Evolutionary conservation across 306 rosid species (phyloP).

Genomic region (Hippophae tibetana): DNA sequence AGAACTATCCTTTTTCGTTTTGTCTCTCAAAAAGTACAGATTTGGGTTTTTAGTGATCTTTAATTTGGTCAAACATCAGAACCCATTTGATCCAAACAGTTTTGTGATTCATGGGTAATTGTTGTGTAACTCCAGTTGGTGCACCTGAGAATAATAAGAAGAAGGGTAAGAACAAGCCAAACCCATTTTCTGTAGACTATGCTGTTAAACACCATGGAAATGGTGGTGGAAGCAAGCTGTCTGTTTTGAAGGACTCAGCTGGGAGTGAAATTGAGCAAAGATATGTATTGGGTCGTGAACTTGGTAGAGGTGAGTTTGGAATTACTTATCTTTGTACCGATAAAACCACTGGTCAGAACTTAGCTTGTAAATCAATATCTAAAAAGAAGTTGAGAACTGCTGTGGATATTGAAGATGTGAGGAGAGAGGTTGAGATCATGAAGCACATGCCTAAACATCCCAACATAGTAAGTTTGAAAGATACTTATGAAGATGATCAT

Average conservation of each 20-base stretch:
- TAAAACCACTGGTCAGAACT: slow-evolving; percentile 34
- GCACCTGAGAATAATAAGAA: slow-evolving; percentile 11
- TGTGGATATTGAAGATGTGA: slow-evolving; percentile 73
- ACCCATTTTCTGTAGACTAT: slow-evolving; percentile 54
- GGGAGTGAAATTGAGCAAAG: slow-evolving; percentile 58
- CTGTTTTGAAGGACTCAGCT: slow-evolving; percentile 57
- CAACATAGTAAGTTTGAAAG: slow-evolving; percentile 67
- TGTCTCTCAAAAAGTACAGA: neutral
- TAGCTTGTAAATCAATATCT: slow-evolving; percentile 83
- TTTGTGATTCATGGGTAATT: slow-evolving; percentile 57
- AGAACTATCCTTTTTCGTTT: neutral
- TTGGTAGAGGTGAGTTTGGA: slow-evolving; percentile 93
- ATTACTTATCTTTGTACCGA: slow-evolving; percentile 78
- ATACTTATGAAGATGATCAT: slow-evolving; percentile 72
- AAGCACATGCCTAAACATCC: slow-evolving; percentile 51
- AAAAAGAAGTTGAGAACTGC: slow-evolving; percentile 81
- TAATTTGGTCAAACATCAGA: neutral
- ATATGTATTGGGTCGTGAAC: slow-evolving; percentile 74
- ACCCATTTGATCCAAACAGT: neutral
- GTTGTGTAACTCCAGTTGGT: slow-evolving; percentile 53
- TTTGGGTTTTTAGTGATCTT: neutral
- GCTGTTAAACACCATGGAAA: slow-evolving; percentile 7
- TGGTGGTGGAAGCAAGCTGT: slow-evolving; percentile 28
- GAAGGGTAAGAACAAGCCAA: slow-evolving; percentile 38
- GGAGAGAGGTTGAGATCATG: slow-evolving; percentile 96